Evolutionary conservation across 345 rosid genomes (phyloP).

Genomic region (Acer negundo): DNA sequence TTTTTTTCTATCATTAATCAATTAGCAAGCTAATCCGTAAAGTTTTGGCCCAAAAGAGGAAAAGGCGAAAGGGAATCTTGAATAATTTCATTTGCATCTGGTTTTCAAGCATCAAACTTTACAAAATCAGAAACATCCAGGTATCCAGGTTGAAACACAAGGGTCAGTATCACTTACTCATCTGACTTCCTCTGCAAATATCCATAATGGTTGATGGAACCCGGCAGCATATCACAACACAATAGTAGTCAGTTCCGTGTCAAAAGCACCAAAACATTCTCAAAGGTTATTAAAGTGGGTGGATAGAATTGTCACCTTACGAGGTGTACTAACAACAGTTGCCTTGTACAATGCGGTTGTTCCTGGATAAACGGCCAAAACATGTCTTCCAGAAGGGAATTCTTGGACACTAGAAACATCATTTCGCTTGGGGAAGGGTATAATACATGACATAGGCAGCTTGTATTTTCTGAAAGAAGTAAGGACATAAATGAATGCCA

Average conservation of each 20-base stretch:
- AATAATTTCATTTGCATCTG: neutral
- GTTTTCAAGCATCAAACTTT: neutral
- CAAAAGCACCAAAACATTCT: neutral
- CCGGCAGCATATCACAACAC: constrained; percentile 26
- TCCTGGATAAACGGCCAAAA: constrained; percentile 99
- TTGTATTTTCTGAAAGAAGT: constrained; percentile 70
- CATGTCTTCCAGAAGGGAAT: constrained; percentile 66
- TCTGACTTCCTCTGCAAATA: constrained; percentile 76
- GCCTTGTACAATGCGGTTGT: constrained; percentile 97
- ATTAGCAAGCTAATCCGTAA: neutral
- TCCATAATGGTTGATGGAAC: constrained; percentile 16
- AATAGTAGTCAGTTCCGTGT: constrained; percentile 31
- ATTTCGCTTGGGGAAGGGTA: constrained; percentile 84
- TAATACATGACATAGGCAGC: constrained; percentile 68
- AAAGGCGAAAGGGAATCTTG: neutral
- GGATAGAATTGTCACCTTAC: constrained; percentile 53
- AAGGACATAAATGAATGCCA: constrained; percentile 14
- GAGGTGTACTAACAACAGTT: constrained; percentile 72
- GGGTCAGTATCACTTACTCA: constrained; percentile 64
- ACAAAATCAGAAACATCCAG: neutral
- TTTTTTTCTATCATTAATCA: neutral
- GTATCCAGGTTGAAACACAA: neutral
- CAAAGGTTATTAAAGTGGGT: neutral
- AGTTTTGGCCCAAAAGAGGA: neutral
- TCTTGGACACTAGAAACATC: constrained; percentile 65